Percentiles rank a stretch among this genome's conserved stretches.
These are phyloP conservation scores for Blastobotrys americana DNA, from an alignment of 805 yeast genomes.

Conservation along the genomic window DNA sequence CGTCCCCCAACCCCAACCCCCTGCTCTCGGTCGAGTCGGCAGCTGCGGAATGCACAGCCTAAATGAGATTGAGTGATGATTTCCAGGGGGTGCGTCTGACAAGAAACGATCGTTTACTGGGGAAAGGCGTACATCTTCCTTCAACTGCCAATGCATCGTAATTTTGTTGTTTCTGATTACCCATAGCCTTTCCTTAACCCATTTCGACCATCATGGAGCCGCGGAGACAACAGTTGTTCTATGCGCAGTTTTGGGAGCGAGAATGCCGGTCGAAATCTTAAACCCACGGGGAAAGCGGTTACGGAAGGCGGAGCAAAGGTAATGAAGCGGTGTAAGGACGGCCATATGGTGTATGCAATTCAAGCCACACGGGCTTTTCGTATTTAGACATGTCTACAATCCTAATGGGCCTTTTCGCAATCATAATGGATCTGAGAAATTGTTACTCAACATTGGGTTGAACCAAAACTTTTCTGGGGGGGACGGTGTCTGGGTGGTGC, in stretches of 20 bases:
- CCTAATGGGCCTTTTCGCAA: background rate
- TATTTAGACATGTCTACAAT: background rate
- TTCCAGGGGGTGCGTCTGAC: slow-evolving; percentile 1
- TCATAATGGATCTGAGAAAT: background rate
- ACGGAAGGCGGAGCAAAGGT: no score
- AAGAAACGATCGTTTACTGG: background rate
- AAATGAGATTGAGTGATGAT: background rate
- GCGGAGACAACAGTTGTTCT: background rate
- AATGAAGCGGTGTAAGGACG: background rate
- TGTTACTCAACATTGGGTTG: background rate
- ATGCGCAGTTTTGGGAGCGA: background rate
- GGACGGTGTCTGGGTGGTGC: background rate
- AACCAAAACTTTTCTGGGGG: background rate
- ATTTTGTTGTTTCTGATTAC: no score
- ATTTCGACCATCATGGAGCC: background rate
- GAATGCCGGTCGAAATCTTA: no score
- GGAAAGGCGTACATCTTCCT: no score
- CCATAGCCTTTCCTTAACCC: no score
- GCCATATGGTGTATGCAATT: background rate
- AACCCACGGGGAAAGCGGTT: no score
- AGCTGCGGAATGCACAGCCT: background rate
- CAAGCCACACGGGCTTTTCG: background rate
- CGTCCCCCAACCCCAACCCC: no score
- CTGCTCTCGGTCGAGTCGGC: background rate
- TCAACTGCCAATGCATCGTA: no score